phyloP scores from a whole-genome alignment of 345 rosid genomes.

The Corchorus olitorius region DNA sequence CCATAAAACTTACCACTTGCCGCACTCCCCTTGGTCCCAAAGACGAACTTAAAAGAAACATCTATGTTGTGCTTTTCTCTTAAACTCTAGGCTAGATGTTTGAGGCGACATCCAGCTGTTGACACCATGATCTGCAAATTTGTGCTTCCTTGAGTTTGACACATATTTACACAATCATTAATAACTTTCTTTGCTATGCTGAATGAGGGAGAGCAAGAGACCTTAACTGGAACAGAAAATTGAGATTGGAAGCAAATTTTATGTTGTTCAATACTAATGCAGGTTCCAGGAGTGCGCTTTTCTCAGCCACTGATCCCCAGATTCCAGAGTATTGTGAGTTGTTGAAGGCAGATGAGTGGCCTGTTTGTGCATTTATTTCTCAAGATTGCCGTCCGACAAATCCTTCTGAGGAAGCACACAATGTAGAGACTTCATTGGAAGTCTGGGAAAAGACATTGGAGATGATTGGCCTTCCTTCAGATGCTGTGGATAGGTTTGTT shows the following conservation, averaged over 20 bases:
- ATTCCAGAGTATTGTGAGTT: slow-evolving; percentile 82
- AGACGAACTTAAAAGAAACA: no score
- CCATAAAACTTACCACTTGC: no score
- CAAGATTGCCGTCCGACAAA: slow-evolving; percentile 89
- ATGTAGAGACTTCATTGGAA: slow-evolving; percentile 54
- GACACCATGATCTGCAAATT: not conserved
- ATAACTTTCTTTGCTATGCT: not conserved
- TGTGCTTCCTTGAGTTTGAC: not conserved
- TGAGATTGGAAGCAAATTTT: slow-evolving; percentile 10
- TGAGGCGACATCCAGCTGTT: not conserved
- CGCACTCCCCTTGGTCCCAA: no score
- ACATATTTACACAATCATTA: not conserved
- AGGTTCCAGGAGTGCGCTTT: slow-evolving; percentile 89
- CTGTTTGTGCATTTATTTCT: slow-evolving; percentile 90
- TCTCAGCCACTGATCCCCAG: slow-evolving; percentile 96
- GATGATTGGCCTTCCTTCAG: slow-evolving; percentile 76
- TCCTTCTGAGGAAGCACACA: slow-evolving; percentile 95
- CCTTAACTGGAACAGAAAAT: not conserved
- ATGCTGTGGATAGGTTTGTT: slow-evolving; percentile 75
- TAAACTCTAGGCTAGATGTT: not conserved
- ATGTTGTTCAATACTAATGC: slow-evolving; percentile 13
- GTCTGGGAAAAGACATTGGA: slow-evolving; percentile 95
- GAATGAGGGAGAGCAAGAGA: not conserved
- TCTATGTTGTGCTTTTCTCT: not conserved
- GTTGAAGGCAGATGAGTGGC: slow-evolving; percentile 82